Evolutionary conservation across 2,329 filamentous ascomycete genomes (phyloP), one percentile per base, ranked within the genome.

Genomic region (Paradendryphiella salina): DNA sequence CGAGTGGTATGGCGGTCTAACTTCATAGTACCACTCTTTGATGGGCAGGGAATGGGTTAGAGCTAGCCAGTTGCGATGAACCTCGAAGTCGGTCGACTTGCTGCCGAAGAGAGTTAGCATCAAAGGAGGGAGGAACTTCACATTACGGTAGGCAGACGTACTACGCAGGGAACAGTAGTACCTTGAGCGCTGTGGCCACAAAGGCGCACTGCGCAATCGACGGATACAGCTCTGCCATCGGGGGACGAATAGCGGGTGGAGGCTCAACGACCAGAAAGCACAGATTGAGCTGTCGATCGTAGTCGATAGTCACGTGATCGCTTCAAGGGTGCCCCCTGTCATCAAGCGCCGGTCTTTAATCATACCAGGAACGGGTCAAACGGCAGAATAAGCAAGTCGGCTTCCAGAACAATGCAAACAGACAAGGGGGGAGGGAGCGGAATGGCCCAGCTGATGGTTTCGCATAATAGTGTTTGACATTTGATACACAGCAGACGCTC

Each of bases 1-100:
- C 7, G 7, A 32, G 10, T 8, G 10, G 10, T 26, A 18, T 17
- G 9, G 34, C 10, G 9, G 11, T 46, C 56, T 58, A 69, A 85
- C 84, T 76, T 99, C 94, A 70, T 87, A 92, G 76, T 99, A 99
- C 94, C 94, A 99, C 62, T 95, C 81, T 73, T 88, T 85, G 42
- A 92, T 76, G 3, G 93, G 89, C 15, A 97, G 81, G 55, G 89
- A 96, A 75, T 96, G 82, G 4, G 94, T 97, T 63, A 97, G 90
- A 57, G 94, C 94, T 33, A 99, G 85, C 94, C 94, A 99, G 79
- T 99, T 99, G 60, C 94, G 87, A 76, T 99, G 94, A 47, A 99
- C 94, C 75, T 99, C 94, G 67, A 99, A 99, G 74, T 99, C 94
- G 64, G 94, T 99, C 5, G 94, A 99, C 80, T 96, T 96, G 80